These are phyloP conservation scores for Phaffomyces antillensis DNA, from an alignment of 805 yeast genomes.

Conservation along the genomic window DNA sequence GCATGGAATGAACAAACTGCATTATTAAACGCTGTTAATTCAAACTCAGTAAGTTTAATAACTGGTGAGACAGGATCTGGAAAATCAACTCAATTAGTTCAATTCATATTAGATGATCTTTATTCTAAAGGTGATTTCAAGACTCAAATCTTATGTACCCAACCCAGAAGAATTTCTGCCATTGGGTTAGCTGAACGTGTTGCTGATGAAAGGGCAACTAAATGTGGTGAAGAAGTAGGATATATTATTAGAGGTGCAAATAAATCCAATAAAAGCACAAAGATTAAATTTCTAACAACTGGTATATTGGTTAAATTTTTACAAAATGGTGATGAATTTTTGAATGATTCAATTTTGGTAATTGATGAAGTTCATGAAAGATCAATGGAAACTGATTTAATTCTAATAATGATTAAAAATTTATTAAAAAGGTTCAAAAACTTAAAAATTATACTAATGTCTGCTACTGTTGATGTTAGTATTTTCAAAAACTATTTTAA, in stretches of 20 bases:
- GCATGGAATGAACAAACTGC: slow-evolving; percentile 70
- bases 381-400: slow-evolving; percentile 82
- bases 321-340: slow-evolving; percentile 42
- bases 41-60: slow-evolving; percentile 61
- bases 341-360: slow-evolving; percentile 56
- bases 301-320: slow-evolving; percentile 87
- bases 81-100: slow-evolving; percentile 91
- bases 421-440: slow-evolving; percentile 39
- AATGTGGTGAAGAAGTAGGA: slow-evolving; percentile 74
- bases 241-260: slow-evolving; percentile 88
- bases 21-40: slow-evolving; percentile 47
- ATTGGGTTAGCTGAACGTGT: slow-evolving; percentile 92
- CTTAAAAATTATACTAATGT: slow-evolving; percentile 75
- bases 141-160: slow-evolving; percentile 75
- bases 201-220: slow-evolving; percentile 61
- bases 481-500: slow-evolving; percentile 62
- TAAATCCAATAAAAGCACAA: slow-evolving; percentile 50
- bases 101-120: slow-evolving; percentile 71
- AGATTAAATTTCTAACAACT: slow-evolving; percentile 84
- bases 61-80: slow-evolving; percentile 99
- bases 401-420: slow-evolving; percentile 68
- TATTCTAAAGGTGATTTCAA: slow-evolving; percentile 36
- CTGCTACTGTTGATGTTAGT: slow-evolving; percentile 81
- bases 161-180: slow-evolving; percentile 93
- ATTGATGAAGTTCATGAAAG: slow-evolving; percentile 97